These are phyloP conservation scores for Trichomonascaceae sp. DNA, from an alignment of 1,139 yeast species.

Conservation along the genomic window DNA sequence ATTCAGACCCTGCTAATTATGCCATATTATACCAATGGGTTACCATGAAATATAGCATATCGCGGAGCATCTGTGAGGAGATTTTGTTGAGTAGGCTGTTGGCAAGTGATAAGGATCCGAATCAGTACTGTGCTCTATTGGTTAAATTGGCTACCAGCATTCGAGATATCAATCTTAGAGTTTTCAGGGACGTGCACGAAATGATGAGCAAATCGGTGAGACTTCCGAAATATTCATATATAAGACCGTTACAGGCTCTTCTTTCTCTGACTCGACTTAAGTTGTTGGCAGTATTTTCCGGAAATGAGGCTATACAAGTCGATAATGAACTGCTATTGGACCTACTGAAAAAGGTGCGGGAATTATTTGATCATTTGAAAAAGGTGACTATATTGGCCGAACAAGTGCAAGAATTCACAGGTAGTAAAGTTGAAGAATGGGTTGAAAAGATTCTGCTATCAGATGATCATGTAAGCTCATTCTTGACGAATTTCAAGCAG, in stretches of 20 bases:
- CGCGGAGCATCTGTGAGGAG: conserved; percentile 28
- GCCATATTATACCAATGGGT: conserved; percentile 37
- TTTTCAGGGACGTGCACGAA: conserved; percentile 41
- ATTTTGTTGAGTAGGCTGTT: conserved; percentile 7
- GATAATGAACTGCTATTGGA: not conserved
- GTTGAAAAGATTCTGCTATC: not conserved
- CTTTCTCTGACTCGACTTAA: conserved; percentile 28
- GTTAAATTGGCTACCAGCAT: conserved; percentile 3
- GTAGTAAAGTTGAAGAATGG: not conserved
- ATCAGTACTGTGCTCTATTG: not conserved
- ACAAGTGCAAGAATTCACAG: not conserved
- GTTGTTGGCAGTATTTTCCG: conserved; percentile 6
- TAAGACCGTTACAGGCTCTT: conserved; percentile 51
- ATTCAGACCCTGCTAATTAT: not conserved
- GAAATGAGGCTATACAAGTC: not conserved
- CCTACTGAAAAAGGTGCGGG: not conserved
- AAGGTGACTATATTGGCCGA: not conserved
- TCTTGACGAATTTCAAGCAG: not conserved
- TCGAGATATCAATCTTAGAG: conserved; percentile 1
- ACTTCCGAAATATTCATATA: conserved; percentile 51
- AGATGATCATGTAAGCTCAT: not conserved
- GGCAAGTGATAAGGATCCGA: conserved; percentile 3
- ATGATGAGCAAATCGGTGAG: conserved; percentile 37
- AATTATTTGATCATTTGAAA: not conserved
- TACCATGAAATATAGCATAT: conserved; percentile 37